These are phyloP conservation scores for Neurospora sp. DNA, from an alignment of 2,329 filamentous ascomycete species.

Conservation along the genomic window DNA sequence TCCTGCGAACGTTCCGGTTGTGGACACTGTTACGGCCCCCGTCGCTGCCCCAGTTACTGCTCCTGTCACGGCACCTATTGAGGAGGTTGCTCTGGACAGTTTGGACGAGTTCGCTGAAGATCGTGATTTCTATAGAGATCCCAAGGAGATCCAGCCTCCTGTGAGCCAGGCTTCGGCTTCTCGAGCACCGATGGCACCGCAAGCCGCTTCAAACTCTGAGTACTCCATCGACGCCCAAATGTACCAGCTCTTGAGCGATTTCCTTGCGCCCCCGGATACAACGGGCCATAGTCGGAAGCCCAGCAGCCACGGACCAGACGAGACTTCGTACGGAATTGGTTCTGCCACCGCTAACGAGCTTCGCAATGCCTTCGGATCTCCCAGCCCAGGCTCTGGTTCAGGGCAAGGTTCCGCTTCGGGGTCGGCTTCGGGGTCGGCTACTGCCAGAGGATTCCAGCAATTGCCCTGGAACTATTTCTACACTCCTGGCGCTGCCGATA, in stretches of 20 bases:
- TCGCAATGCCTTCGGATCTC: slow-evolving; percentile 30
- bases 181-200: not conserved
- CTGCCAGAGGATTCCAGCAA: slow-evolving; percentile 27
- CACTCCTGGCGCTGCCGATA: slow-evolving; percentile 11
- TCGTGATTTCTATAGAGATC: slow-evolving; percentile 10
- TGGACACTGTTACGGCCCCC: not conserved
- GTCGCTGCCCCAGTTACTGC: not conserved
- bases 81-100: not conserved
- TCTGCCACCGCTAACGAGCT: slow-evolving; percentile 40
- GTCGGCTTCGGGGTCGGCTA: slow-evolving; percentile 22
- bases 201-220: slow-evolving; percentile 10
- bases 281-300: slow-evolving; percentile 6
- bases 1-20: not conserved
- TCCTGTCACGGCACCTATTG: slow-evolving; percentile 11
- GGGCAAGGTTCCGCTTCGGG: slow-evolving; percentile 3
- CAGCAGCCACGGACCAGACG: slow-evolving; percentile 14
- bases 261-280: slow-evolving; percentile 33
- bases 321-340: slow-evolving; percentile 47
- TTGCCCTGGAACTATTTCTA: slow-evolving; percentile 44
- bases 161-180: not conserved
- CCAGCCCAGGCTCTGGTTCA: slow-evolving; percentile 16
- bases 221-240: slow-evolving; percentile 30
- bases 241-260: slow-evolving; percentile 38
- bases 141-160: slow-evolving; percentile 3
- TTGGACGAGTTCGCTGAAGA: slow-evolving; percentile 15